Percentiles rank a stretch among this genome's conserved stretches.
Evolutionary conservation across 1,284 basidiomycete genomes (phyloP).

Genomic region (Cutaneotrichosporon sp.): DNA sequence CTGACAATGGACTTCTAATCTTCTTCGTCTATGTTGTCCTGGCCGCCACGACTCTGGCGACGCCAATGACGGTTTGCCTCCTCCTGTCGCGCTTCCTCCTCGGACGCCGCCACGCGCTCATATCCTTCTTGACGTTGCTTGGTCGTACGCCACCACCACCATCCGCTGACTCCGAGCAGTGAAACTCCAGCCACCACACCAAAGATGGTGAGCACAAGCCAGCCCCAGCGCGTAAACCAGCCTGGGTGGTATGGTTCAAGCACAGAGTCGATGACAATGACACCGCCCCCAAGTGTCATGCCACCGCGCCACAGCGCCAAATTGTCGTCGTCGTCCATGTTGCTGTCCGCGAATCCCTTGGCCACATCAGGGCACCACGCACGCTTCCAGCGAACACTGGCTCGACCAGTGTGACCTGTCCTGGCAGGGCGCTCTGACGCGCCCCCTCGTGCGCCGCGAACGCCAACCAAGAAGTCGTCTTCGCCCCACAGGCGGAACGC

Average conservation of each 20-base stretch:
- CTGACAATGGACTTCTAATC: neutral
- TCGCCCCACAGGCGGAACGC: constrained; percentile 60
- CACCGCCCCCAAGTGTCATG: constrained; percentile 62
- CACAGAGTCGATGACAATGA: constrained; percentile 78
- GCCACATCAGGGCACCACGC: neutral
- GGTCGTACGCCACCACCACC: constrained; percentile 54
- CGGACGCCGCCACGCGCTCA: constrained; percentile 9
- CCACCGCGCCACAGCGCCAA: constrained; percentile 35
- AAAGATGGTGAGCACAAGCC: constrained; percentile 41
- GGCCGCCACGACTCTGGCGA: constrained; percentile 7
- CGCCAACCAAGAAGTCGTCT: constrained; percentile 68
- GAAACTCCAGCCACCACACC: constrained; percentile 57
- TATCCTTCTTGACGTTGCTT: constrained; percentile 11
- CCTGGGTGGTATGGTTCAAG: constrained; percentile 78
- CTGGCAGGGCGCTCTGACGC: constrained; percentile 51
- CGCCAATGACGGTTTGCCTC: constrained; percentile 14
- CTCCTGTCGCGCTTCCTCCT: constrained; percentile 11
- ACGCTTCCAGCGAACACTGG: constrained; percentile 54
- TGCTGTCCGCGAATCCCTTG: neutral
- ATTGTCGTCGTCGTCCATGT: constrained; percentile 10
- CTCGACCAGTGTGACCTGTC: constrained; percentile 73
- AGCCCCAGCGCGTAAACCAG: constrained; percentile 60
- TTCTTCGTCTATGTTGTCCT: neutral
- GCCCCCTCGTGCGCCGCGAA: constrained; percentile 73
- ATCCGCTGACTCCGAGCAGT: constrained; percentile 57